Percentiles rank a stretch among this genome's conserved stretches.
These are phyloP conservation scores for Lantana camara DNA, from an alignment of 257 asterid genomes.

Conservation along the genomic window DNA sequence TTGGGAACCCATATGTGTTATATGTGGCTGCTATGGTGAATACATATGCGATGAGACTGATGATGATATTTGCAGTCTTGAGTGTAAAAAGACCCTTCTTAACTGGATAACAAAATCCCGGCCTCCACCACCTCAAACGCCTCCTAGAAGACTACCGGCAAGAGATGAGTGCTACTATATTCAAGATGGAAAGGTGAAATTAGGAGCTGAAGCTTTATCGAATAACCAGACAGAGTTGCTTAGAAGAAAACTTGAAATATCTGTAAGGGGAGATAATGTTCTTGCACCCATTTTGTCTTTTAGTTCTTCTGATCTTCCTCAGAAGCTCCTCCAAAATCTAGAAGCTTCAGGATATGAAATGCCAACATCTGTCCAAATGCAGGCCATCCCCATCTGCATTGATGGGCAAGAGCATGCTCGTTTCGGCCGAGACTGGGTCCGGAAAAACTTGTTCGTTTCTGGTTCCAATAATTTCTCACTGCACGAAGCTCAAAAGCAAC, in stretches of 20 bases:
- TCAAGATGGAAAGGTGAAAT: constrained; percentile 44
- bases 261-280: constrained; percentile 52
- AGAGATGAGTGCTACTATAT: constrained; percentile 77
- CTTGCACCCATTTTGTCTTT: constrained; percentile 76
- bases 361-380: constrained; percentile 97
- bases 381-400: constrained; percentile 87
- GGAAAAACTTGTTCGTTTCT: constrained; percentile 90
- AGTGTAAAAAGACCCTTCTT: constrained; percentile 69
- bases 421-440: constrained; percentile 93
- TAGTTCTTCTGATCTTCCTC: constrained; percentile 69
- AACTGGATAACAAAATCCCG: constrained; percentile 38
- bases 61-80: constrained; percentile 87
- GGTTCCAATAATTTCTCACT: constrained; percentile 66
- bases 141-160: constrained; percentile 55
- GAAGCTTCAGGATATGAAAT: constrained; percentile 86
- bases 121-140: constrained; percentile 34
- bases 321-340: constrained; percentile 70
- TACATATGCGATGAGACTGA: constrained; percentile 90
- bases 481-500: constrained; percentile 46
- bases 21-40: constrained; percentile 94
- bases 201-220: constrained; percentile 30
- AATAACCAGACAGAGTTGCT: constrained; percentile 48
- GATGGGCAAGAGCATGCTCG: constrained; percentile 71
- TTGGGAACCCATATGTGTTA: constrained; percentile 72
- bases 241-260: constrained; percentile 65